Evolutionary conservation across 192 early-diverging fungal genomes (phyloP), one percentile per base, ranked within the genome.

Genomic region (Coemansia sp.): DNA sequence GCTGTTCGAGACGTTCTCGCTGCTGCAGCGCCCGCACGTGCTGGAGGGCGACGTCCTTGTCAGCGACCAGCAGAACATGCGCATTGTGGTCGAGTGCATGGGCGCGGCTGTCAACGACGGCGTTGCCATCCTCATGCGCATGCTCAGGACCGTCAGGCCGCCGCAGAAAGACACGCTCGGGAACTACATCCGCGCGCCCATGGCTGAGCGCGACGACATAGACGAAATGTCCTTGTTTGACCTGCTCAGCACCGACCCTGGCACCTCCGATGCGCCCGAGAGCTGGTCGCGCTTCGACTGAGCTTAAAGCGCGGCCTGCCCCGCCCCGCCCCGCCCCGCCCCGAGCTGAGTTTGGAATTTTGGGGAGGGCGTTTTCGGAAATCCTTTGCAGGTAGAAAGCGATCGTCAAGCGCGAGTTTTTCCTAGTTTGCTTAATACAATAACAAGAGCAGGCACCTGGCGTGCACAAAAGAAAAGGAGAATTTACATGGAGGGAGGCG

Each of bases 91-190:
- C 16, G 70, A 73, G 55, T 73, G 70, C 36, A 19, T 73, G n/a
- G 70, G 70, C 18, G 59, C 70, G 0, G 65, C 61, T 16, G 70
- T 73, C 41, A 54, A 63, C 47, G 70, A 73, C 37, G 70, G 70
- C 42, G 64, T 73, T 35, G 70, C 63, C 4, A 30, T 73, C 39
- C 56, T 73, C 28, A 18, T 73, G 39, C 50, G 70, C 31, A 58
- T 47, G 40, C 20, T 51, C 9, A 18, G 19, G 3, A 36, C 36
- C 9, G 14, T 18, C 6, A 39, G 40, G 30, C 55, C 70, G 46
- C 70, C 70, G 10, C 48, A 44, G 30, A 23, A 45, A 9, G 59
- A 65, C 37, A 40, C 16, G 13, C n/a, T 66, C 36, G 70, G 59
- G 20, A 66, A 66, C 36, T 66, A 66, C 19, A 30, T 58, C 4